Conservation (phyloP, 129 eudicot genomes). For the Escallonia herrerae region DNA sequence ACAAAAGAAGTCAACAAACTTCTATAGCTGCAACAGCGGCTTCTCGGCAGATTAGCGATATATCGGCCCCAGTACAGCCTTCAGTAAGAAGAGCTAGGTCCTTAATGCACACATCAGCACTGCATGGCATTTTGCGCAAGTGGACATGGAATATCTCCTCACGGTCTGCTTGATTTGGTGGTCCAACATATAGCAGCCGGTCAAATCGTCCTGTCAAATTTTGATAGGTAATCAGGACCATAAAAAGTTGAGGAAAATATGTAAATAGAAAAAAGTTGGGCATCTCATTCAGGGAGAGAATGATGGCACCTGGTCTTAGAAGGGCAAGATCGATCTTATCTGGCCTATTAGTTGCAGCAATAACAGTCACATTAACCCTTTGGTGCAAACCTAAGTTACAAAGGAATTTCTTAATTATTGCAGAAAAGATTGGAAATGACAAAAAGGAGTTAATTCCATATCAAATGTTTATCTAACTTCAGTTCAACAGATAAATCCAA, state of each 20-base stretch:
- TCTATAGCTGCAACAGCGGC: conserved; percentile 82
- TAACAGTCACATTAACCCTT: conserved; percentile 78
- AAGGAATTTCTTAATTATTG: background rate
- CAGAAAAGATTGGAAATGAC: background rate
- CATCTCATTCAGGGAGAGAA: conserved; percentile 7
- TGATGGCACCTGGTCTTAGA: conserved; percentile 75
- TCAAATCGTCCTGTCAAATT: conserved; percentile 73
- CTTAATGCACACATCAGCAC: conserved; percentile 56
- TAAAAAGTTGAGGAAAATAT: background rate
- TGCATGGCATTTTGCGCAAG: conserved; percentile 56
- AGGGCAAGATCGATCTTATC: conserved; percentile 94
- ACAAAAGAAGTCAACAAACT: conserved; percentile 31
- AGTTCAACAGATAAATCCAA: background rate
- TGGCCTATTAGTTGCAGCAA: conserved; percentile 97
- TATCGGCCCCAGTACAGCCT: conserved; percentile 93
- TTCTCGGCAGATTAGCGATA: conserved; percentile 65
- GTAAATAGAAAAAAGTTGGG: background rate
- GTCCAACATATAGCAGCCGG: conserved; percentile 78
- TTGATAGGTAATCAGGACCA: conserved; percentile 1
- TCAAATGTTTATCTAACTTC: background rate
- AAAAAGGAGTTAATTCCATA: background rate
- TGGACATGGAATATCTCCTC: conserved; percentile 72
- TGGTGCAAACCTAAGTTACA: conserved; percentile 64
- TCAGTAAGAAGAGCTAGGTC: conserved; percentile 68
- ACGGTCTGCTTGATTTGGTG: conserved; percentile 67